These are phyloP conservation scores for Hippophae tibetana DNA, from an alignment of 306 rosid genomes.

Conservation along the genomic window DNA sequence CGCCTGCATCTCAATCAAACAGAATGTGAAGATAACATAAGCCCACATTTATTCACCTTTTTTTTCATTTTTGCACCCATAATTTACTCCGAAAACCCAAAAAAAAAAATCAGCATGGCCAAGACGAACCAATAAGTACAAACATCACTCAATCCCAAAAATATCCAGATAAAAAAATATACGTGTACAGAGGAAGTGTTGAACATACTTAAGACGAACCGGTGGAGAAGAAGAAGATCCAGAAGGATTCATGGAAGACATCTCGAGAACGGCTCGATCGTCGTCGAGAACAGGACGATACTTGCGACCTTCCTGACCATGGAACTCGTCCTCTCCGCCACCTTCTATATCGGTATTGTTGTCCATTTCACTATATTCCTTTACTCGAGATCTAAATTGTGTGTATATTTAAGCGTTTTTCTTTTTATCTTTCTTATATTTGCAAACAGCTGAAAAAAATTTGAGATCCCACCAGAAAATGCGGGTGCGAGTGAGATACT, in stretches of 20 bases:
- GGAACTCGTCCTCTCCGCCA: conserved; percentile 61
- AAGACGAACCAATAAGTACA: no score
- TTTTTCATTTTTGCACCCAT: no score
- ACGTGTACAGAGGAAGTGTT: background rate
- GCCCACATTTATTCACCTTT: no score
- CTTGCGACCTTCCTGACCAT: conserved; percentile 50
- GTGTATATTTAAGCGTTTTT: background rate
- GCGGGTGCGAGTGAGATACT: no score
- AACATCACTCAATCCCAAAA: background rate
- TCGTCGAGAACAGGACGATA: conserved; percentile 81
- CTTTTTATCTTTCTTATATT: background rate
- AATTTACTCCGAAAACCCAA: no score
- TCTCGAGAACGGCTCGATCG: conserved; percentile 95
- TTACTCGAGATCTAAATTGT: background rate
- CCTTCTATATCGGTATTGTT: conserved; percentile 64
- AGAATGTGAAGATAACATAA: no score
- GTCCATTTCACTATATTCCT: conserved; percentile 35
- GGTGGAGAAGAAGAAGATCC: conserved; percentile 52
- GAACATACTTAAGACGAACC: conserved; percentile 48
- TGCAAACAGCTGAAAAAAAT: background rate
- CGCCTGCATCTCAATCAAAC: no score
- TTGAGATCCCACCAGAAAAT: no score
- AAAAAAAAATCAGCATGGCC: no score
- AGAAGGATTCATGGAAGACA: conserved; percentile 81
- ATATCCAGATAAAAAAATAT: background rate